Conservation (phyloP, 1,284 basidiomycete species). For the Leccinum proliferum region DNA sequence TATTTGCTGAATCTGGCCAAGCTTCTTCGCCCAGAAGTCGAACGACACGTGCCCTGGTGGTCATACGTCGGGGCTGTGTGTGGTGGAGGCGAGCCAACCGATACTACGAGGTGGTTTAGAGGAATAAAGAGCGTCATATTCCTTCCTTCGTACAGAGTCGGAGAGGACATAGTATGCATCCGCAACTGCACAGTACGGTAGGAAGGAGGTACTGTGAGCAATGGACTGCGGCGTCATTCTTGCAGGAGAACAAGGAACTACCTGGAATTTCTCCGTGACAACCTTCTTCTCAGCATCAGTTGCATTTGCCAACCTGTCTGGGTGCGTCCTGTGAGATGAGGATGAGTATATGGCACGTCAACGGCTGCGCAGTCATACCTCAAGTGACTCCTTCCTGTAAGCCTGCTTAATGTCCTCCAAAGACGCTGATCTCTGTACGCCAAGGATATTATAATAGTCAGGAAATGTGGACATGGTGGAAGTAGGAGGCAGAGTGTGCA, state of each 20-base stretch:
- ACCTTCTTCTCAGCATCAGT: constrained; percentile 63
- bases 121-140: constrained; percentile 75
- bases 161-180: constrained; percentile 97
- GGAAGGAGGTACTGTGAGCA: background rate
- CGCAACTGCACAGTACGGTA: constrained; percentile 64
- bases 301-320: constrained; percentile 81
- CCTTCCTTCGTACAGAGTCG: constrained; percentile 68
- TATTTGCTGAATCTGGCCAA: constrained; percentile 26
- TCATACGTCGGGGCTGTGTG: constrained; percentile 70
- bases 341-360: constrained; percentile 6
- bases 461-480: constrained; percentile 58
- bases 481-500: constrained; percentile 6
- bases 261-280: constrained; percentile 83
- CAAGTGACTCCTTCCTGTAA: constrained; percentile 77
- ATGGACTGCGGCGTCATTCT: background rate
- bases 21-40: constrained; percentile 75
- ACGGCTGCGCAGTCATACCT: constrained; percentile 32
- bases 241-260: constrained; percentile 20
- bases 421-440: constrained; percentile 53
- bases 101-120: constrained; percentile 32
- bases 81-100: constrained; percentile 30
- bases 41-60: constrained; percentile 69
- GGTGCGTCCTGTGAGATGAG: constrained; percentile 64
- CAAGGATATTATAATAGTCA: constrained; percentile 70
- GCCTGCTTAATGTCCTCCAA: constrained; percentile 74